A percentile compares a stretch with the other conserved stretches of the same genome.
Evolutionary conservation across 768 basidiomycete genomes (phyloP).

Genomic region (Mrakia gelida): DNA sequence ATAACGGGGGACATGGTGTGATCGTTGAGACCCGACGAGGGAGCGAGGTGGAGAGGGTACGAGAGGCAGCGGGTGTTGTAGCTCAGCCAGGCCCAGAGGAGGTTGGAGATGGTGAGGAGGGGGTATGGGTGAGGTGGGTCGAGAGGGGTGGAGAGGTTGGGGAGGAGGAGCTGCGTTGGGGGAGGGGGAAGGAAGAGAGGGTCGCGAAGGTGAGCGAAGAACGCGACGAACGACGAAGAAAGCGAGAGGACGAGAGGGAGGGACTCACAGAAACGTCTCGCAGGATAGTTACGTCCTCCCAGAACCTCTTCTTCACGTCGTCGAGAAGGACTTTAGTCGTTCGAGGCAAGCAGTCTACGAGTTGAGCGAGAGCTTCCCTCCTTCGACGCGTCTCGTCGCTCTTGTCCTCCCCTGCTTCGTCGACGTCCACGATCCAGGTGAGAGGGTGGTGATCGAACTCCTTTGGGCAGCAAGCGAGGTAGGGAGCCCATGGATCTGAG

Average conservation of each 20-base stretch:
- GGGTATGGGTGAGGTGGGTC: conserved; percentile 18
- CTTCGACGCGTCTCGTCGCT: conserved; percentile 32
- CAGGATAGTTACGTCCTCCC: conserved; percentile 34
- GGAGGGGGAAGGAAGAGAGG: background rate
- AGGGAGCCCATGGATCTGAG: conserved; percentile 48
- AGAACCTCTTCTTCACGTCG: conserved; percentile 40
- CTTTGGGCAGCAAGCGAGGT: conserved; percentile 69
- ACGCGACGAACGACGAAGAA: background rate
- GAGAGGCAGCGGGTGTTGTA: conserved; percentile 90
- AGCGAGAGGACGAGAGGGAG: background rate
- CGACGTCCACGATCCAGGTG: conserved; percentile 54
- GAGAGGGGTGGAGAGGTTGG: background rate
- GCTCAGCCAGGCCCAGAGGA: conserved; percentile 78
- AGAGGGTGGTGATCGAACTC: conserved; percentile 75
- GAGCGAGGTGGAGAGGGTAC: conserved; percentile 44
- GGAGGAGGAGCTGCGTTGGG: background rate
- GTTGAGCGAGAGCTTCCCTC: conserved; percentile 34
- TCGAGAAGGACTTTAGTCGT: conserved; percentile 36
- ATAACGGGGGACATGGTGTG: conserved; percentile 82
- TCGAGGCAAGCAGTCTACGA: conserved; percentile 44
- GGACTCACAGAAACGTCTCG: conserved; percentile 34
- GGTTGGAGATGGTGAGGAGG: conserved; percentile 48
- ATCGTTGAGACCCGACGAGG: conserved; percentile 51
- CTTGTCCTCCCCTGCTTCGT: conserved; percentile 43
- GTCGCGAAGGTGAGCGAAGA: background rate